A percentile compares a stretch with the other conserved stretches of the same genome.
Evolutionary conservation across 768 basidiomycete species (phyloP).

Genomic region (Calvatia gigantea): DNA sequence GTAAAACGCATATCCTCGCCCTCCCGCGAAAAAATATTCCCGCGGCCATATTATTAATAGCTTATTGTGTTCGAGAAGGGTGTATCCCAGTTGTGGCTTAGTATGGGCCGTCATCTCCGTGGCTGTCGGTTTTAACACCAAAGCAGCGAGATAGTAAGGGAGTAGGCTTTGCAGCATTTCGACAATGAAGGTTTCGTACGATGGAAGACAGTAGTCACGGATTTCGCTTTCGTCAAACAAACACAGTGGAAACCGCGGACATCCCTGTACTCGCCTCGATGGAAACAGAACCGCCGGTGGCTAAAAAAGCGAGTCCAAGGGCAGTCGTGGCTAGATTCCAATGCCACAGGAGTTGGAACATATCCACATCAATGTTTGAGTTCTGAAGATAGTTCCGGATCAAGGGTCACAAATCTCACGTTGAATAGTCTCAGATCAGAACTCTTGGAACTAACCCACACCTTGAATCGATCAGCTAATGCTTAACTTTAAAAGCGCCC

Average conservation of each 20-base stretch:
- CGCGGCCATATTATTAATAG: not conserved
- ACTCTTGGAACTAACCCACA: no score
- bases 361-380: not conserved
- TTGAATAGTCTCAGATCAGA: no score
- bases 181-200: no score
- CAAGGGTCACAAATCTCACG: not conserved
- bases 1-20: not conserved
- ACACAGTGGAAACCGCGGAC: not conserved
- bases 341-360: not conserved
- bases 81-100: not conserved
- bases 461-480: not conserved
- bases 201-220: no score
- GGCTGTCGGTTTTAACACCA: not conserved
- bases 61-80: not conserved
- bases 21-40: not conserved
- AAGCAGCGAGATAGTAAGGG: not conserved
- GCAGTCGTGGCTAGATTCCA: not conserved
- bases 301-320: not conserved
- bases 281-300: not conserved
- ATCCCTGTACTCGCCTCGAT: not conserved
- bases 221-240: no score
- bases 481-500: no score
- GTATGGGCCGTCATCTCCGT: constrained; percentile 6
- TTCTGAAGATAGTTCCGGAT: not conserved
- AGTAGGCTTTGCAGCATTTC: not conserved